Conservation (phyloP, 148 eudicot genomes). For the Amaranthus cruentus region DNA sequence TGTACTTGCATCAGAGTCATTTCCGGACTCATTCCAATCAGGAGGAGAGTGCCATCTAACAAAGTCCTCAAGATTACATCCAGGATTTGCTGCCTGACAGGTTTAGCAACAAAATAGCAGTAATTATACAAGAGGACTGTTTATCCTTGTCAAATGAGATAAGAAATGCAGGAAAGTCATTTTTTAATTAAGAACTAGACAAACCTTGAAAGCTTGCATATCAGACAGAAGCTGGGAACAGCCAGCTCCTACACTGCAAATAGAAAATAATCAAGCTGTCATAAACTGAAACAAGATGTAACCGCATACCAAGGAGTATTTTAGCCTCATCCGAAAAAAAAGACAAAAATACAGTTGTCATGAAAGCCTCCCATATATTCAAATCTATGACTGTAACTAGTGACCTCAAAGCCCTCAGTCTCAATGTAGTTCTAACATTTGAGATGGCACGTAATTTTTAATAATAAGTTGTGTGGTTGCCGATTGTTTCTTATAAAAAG, state of each 20-base stretch:
- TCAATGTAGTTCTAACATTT: no score
- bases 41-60: slow-evolving; percentile 99
- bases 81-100: slow-evolving; percentile 95
- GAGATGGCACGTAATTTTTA: no score
- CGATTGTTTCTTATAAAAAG: no score
- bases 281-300: slow-evolving; percentile 2
- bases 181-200: slow-evolving; percentile 3
- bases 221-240: slow-evolving; percentile 97
- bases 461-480: no score
- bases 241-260: slow-evolving; percentile 88
- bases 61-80: slow-evolving; percentile 94
- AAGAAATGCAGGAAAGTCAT: background rate
- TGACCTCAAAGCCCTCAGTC: no score
- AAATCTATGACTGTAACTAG: no score
- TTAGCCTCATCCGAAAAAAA: no score
- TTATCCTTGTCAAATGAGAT: background rate
- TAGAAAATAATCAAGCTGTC: slow-evolving; percentile 10
- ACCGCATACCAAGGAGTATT: background rate
- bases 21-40: slow-evolving; percentile 61
- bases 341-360: background rate
- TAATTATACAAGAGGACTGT: background rate
- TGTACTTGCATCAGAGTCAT: slow-evolving; percentile 35
- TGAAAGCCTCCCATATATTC: no score
- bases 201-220: slow-evolving; percentile 99
- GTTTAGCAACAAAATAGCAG: background rate